Evolutionary conservation across 2,329 filamentous ascomycete genomes (phyloP).

Genomic region (Neurospora sp.): DNA sequence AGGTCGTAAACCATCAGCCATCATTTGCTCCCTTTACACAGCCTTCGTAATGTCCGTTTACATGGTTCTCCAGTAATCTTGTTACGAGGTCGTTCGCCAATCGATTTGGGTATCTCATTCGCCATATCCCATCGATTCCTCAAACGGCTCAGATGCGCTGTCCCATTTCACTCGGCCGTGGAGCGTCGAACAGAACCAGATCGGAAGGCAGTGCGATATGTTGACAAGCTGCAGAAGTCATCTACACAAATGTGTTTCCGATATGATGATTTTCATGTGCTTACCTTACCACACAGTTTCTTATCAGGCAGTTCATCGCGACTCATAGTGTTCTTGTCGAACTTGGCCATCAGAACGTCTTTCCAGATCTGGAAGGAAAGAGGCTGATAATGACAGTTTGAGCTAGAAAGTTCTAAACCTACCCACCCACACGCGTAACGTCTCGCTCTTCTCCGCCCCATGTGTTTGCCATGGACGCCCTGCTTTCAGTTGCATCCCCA

Average conservation of each 20-base stretch:
- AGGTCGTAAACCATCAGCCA: neutral
- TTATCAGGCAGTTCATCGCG: neutral
- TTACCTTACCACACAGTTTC: neutral
- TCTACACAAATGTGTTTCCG: neutral
- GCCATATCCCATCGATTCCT: neutral
- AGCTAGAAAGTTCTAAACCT: neutral
- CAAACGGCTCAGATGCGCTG: neutral
- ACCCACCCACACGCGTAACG: neutral
- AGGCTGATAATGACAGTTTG: neutral
- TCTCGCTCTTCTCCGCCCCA: neutral
- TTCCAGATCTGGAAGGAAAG: neutral
- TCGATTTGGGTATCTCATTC: neutral
- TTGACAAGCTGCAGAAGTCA: neutral
- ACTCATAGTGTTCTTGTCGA: neutral
- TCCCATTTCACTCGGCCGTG: too few relatives aligned
- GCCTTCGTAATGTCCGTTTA: neutral
- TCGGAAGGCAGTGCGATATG: neutral
- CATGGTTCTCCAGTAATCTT: neutral
- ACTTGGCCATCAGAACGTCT: neutral
- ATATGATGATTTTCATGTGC: neutral
- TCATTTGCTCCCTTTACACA: neutral
- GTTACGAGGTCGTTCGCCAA: neutral
- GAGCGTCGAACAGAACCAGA: neutral
- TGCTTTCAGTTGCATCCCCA: neutral
- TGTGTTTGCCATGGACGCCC: neutral